Percentiles rank a stretch among this genome's conserved stretches.
phyloP scores from a whole-genome alignment of 2,329 filamentous ascomycete species.

The Nannizzia gypsea region DNA sequence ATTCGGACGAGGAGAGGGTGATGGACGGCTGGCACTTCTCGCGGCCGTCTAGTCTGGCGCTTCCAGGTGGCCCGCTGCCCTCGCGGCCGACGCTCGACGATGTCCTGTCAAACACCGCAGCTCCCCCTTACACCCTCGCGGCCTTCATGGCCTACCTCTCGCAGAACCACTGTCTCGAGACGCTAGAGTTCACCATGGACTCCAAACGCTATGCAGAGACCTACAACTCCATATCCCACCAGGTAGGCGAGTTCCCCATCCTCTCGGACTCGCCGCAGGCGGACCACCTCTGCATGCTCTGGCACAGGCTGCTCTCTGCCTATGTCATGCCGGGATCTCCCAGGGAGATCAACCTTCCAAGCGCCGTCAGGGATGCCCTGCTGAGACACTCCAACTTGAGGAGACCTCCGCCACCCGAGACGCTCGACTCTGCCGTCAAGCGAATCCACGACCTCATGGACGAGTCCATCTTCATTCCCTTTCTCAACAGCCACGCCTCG shows the following conservation, averaged over 20 bases:
- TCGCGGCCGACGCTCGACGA: slow-evolving; percentile 66
- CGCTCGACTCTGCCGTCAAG: slow-evolving; percentile 67
- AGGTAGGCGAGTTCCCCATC: slow-evolving; percentile 35
- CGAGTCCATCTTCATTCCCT: slow-evolving; percentile 85
- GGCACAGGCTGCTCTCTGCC: slow-evolving; percentile 76
- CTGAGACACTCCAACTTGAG: slow-evolving; percentile 49
- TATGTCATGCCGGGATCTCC: slow-evolving; percentile 80
- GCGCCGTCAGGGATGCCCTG: slow-evolving; percentile 69
- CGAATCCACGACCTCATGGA: slow-evolving; percentile 97
- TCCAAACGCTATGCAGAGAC: slow-evolving; percentile 69
- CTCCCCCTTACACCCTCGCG: slow-evolving; percentile 76
- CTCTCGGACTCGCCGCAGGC: slow-evolving; percentile 44
- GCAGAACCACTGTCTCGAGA: slow-evolving; percentile 93
- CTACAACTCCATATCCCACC: slow-evolving; percentile 48
- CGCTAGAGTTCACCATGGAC: slow-evolving; percentile 91
- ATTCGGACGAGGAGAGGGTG: slow-evolving; percentile 30
- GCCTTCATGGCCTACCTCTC: slow-evolving; percentile 96
- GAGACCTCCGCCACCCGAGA: slow-evolving; percentile 59
- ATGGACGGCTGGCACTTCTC: slow-evolving; percentile 29
- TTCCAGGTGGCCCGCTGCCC: slow-evolving; percentile 31
- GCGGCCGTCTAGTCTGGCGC: slow-evolving; percentile 34
- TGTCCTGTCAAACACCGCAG: slow-evolving; percentile 74
- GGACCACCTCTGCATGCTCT: slow-evolving; percentile 65
- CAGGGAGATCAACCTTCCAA: slow-evolving; percentile 81
- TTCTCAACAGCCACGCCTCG: slow-evolving; percentile 54